phyloP scores from a whole-genome alignment of 73 alveolate genomes.

The Tetrahymena thermophila region DNA sequence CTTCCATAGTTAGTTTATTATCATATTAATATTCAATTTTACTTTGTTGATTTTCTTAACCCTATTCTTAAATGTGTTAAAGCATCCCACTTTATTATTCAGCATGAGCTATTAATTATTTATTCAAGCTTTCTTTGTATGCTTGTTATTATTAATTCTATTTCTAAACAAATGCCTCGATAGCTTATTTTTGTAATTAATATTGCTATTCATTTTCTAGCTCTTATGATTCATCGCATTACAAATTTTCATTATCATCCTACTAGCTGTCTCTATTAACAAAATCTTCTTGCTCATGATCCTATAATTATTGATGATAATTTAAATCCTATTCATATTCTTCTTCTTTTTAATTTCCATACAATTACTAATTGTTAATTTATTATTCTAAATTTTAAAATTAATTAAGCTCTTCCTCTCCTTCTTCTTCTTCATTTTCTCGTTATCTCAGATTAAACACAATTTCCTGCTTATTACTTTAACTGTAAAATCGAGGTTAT shows the following conservation, averaged over 20 bases:
- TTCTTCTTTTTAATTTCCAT: not conserved
- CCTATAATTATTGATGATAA: not conserved
- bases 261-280: not conserved
- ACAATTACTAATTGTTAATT: not conserved
- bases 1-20: not conserved
- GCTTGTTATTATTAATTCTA: not conserved
- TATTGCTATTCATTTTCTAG: not conserved
- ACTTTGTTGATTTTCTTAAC: not conserved
- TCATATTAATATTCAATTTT: not conserved
- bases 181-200: not conserved
- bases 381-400: not conserved
- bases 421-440: not conserved
- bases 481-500: not conserved
- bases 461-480: not conserved
- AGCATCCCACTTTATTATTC: not conserved
- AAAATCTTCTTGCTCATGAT: not conserved
- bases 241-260: not conserved
- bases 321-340: not conserved
- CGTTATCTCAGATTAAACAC: not conserved
- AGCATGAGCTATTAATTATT: not conserved
- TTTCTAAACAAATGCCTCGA: not conserved
- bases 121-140: not conserved
- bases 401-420: not conserved
- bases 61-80: not conserved
- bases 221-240: not conserved